Base-by-base conservation (phyloP, 2,329 filamentous ascomycete genomes). In the Esteya vermicola region DNA sequence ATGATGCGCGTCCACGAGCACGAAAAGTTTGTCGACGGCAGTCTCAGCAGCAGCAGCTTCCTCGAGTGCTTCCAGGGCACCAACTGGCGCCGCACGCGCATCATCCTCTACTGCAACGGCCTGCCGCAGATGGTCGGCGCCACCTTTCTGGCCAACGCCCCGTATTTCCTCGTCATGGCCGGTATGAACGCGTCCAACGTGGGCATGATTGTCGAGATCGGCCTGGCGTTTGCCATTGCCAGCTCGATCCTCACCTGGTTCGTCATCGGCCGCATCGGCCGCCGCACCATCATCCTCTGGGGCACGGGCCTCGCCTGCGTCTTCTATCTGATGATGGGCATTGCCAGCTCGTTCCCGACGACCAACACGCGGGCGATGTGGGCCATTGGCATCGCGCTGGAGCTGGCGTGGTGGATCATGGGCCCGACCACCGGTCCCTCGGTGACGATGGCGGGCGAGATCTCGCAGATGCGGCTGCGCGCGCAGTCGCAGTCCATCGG, bases 41-140 rank as follows among this genome's bases (percentile, higher is more conserved):
- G n/a, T n/a, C n/a, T n/a, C n/a, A n/a, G 21, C 4, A 22, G 16
- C 6, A 9, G 16, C 19, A 22, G 9, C 10, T 34, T 34, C n/a
- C 16, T 27, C 6, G 34, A 35, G 26, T 43, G 41, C 38, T 43
- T 43, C 34, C 21, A 33, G 25, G 41, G 41, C 32, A 28, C 31
- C 33, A 35, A 43, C 38, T 32, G 33, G 28, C 33, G 41, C 13
- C 41, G 41, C 18, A 43, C 41, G 3, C 25, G 34, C 18, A 43
- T 43, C 18, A 18, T 40, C 4, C 26, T 40, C 12, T 40, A 40
- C 26, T 20, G n/a, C 33, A 40, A 40, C 25, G 33, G 38, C 25
- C 26, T 40, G 5, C 12, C 32, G 25, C 38, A 40, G 21, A 35
- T 40, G 32, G 20, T 31, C 14, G 38, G 38, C 33, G 25, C 38